phyloP scores from a whole-genome alignment of 768 basidiomycete genomes.

The Rhizopogon roseolus region DNA sequence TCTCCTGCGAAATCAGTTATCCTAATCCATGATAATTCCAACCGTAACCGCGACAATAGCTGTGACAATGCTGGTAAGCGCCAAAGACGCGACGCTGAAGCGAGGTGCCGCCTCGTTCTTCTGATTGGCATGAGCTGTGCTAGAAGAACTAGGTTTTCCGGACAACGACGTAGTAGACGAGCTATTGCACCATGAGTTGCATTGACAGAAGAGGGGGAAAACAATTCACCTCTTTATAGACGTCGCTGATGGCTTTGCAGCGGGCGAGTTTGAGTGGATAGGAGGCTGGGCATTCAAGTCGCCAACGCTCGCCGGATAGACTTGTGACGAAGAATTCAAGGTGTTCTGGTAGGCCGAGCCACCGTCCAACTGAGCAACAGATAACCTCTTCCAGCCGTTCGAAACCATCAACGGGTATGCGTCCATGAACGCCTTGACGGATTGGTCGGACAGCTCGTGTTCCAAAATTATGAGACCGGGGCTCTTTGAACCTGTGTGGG shows the following conservation, averaged over 20 bases:
- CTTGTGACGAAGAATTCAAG: conserved; percentile 22
- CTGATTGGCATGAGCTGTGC: conserved; percentile 24
- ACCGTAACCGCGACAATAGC: conserved; percentile 17
- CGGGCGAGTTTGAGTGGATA: background rate
- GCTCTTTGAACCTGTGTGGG: conserved; percentile 51
- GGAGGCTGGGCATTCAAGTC: conserved; percentile 10
- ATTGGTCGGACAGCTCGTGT: conserved; percentile 66
- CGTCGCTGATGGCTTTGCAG: background rate
- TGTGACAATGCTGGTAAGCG: conserved; percentile 18
- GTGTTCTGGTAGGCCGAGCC: conserved; percentile 45
- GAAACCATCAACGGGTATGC: conserved; percentile 58
- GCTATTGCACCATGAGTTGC: conserved; percentile 2
- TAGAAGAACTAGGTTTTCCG: conserved; percentile 9
- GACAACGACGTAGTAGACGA: background rate
- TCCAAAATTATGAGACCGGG: conserved; percentile 83
- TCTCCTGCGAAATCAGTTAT: background rate
- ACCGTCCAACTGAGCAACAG: conserved; percentile 43
- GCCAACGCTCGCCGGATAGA: conserved; percentile 17
- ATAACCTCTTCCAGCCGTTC: conserved; percentile 68
- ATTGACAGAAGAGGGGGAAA: background rate
- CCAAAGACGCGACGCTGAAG: conserved; percentile 15
- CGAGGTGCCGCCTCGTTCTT: conserved; percentile 26
- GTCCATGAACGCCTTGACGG: conserved; percentile 63
- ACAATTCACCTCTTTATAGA: conserved; percentile 5
- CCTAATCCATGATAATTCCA: conserved; percentile 16